Evolutionary conservation across 108 stramenopile genomes (phyloP), one percentile per base, ranked within the genome.

Genomic region (Pseudonitzschia pungens): DNA sequence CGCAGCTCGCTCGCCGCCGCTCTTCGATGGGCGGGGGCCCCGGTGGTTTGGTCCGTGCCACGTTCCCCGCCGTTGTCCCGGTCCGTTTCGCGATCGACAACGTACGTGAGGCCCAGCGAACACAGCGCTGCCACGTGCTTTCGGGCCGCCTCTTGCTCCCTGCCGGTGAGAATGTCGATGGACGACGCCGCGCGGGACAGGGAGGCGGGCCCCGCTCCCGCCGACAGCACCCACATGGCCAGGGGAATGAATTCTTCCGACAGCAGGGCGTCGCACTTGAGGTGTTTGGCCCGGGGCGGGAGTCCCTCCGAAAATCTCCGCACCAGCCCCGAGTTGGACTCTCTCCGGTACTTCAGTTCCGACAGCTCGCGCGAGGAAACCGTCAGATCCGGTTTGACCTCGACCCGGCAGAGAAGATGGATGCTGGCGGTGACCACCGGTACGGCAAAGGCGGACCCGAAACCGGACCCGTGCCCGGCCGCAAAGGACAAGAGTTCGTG

Each of bases 351-450:
- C n/a, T 76, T 81, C 21, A 69, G 41, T 76, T 90, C 88, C 1
- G 74, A 60, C 12, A 90, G 69, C 31, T 83, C 78, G 36, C 89
- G 75, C 1, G 80, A 84, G 12, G 90, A 87, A 41, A 87, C 83
- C 9, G 84, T 81, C 60, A 94, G 75, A 51, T 90, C 83, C 18
- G 90, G 81, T 44, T 78, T 74, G 12, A 84, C 81, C 69, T 94
- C 93, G 16, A 94, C 88, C 33, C 89, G 85, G 65, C 93, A 91
- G 11, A 94, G 80, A 21, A 94, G 45, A 73, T 94, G 90, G 69
- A 89, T 74, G 21, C 90, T 87, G 15, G 86, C 93, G 10, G 89
- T 89, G 20, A 85, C 82, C 18, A 78, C 71, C 14, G 91, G 89
- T 63, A 87, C 67, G 0, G 79, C 70, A 36, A 5, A 5, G 36